Evolutionary conservation across 2,329 filamentous ascomycete genomes (phyloP).

Genomic region (Monilinia aucupariae): DNA sequence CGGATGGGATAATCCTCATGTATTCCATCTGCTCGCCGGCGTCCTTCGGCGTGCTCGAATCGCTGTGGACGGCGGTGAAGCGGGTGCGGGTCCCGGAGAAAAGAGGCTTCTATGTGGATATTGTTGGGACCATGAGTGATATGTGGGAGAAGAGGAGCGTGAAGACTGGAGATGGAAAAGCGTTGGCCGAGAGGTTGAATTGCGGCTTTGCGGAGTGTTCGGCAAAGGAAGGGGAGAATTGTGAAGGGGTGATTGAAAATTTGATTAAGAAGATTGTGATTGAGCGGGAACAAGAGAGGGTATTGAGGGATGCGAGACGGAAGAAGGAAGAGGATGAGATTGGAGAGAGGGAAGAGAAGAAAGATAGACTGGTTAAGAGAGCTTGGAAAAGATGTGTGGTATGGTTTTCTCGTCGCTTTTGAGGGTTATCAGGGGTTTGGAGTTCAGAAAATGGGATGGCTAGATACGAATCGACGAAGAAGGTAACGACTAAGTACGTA

Average conservation of each 20-base stretch:
- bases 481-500: not conserved
- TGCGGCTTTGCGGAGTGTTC: slow-evolving; percentile 6
- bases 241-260: not conserved
- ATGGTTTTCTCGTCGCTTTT: not conserved
- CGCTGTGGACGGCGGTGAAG: not conserved
- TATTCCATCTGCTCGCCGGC: not conserved
- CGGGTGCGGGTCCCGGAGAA: not conserved
- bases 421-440: not conserved
- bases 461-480: too few relatives aligned
- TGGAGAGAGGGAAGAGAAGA: not conserved
- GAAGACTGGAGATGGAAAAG: not conserved
- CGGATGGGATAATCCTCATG: not conserved
- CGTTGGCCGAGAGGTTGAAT: not conserved
- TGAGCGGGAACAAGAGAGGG: not conserved
- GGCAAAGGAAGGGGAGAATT: slow-evolving; percentile 3
- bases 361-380: slow-evolving; percentile 2
- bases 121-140: slow-evolving; percentile 8
- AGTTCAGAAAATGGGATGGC: not conserved
- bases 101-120: not conserved
- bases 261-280: not conserved
- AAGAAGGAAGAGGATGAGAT: not conserved
- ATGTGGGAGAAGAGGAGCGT: slow-evolving; percentile 11
- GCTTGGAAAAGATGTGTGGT: not conserved
- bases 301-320: not conserved
- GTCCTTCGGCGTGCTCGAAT: not conserved